These are phyloP conservation scores for Salvia miltiorrhiza DNA, from an alignment of 257 asterid species.

Conservation along the genomic window DNA sequence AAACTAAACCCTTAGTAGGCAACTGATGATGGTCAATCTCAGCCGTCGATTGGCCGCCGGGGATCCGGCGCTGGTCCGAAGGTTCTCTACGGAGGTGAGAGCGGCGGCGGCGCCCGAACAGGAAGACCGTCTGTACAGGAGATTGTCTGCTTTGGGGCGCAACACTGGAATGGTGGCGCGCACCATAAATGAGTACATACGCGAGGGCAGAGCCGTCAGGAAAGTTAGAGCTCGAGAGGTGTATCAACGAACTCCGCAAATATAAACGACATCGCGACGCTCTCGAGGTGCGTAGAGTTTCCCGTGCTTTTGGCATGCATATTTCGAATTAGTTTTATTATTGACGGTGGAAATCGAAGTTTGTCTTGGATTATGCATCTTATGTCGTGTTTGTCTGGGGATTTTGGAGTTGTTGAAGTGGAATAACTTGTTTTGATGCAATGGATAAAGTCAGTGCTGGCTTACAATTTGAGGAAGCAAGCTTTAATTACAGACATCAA, in stretches of 20 bases:
- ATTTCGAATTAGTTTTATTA: neutral
- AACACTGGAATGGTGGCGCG: slow-evolving; percentile 40
- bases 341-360: neutral
- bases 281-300: slow-evolving; percentile 56
- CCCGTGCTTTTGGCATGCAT: neutral
- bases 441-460: neutral
- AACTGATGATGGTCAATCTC: slow-evolving; percentile 15
- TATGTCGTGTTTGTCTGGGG: neutral
- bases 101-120: slow-evolving; percentile 16
- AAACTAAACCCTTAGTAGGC: slow-evolving; percentile 19
- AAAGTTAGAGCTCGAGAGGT: slow-evolving; percentile 45
- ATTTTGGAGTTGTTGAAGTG: neutral
- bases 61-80: slow-evolving; percentile 24
- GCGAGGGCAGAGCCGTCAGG: slow-evolving; percentile 46
- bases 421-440: neutral
- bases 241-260: slow-evolving; percentile 61
- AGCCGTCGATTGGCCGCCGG: slow-evolving; percentile 28
- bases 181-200: slow-evolving; percentile 51
- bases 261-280: slow-evolving; percentile 51
- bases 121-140: slow-evolving; percentile 42
- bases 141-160: slow-evolving; percentile 65
- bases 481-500: neutral
- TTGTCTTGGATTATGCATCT: neutral
- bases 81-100: slow-evolving; percentile 31
- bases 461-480: neutral